These are phyloP conservation scores for Spiromastix sp. DNA, from an alignment of 2,329 filamentous ascomycete genomes.

Conservation along the genomic window DNA sequence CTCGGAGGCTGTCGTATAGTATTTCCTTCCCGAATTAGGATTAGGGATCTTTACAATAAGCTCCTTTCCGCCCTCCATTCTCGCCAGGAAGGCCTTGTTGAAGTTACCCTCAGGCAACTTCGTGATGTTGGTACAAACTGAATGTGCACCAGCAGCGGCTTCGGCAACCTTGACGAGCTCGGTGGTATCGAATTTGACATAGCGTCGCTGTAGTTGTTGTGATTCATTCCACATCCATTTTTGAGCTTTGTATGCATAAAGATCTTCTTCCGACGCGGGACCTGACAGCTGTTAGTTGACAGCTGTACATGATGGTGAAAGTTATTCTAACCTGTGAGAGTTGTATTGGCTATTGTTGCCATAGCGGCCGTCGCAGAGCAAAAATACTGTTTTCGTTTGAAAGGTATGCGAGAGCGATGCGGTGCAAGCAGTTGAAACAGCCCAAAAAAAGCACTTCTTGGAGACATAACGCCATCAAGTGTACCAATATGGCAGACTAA, in stretches of 20 bases:
- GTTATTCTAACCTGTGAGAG: background rate
- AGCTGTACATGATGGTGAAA: background rate
- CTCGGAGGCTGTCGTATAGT: constrained; percentile 21
- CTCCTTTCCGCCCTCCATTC: constrained; percentile 10
- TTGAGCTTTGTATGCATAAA: background rate
- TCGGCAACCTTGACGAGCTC: constrained; percentile 19
- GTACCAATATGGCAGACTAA: too few relatives aligned
- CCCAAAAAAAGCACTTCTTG: too few relatives aligned
- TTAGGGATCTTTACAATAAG: constrained; percentile 12
- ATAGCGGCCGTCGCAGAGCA: background rate
- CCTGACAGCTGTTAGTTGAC: background rate
- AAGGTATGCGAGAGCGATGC: too few relatives aligned
- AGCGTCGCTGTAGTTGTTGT: background rate
- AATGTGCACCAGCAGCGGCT: constrained; percentile 17
- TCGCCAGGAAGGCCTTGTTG: constrained; percentile 24
- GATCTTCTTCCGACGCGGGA: background rate
- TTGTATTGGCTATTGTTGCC: background rate
- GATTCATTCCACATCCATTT: constrained; percentile 1
- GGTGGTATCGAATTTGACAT: constrained; percentile 23
- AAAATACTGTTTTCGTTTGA: too few relatives aligned
- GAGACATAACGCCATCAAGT: too few relatives aligned
- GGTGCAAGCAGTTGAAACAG: too few relatives aligned
- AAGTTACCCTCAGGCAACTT: constrained; percentile 17
- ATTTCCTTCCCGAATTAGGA: constrained; percentile 6
- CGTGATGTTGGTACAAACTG: constrained; percentile 20